Evolutionary conservation across 805 yeast species (phyloP).

Genomic region (Metschnikowia koreensis): DNA sequence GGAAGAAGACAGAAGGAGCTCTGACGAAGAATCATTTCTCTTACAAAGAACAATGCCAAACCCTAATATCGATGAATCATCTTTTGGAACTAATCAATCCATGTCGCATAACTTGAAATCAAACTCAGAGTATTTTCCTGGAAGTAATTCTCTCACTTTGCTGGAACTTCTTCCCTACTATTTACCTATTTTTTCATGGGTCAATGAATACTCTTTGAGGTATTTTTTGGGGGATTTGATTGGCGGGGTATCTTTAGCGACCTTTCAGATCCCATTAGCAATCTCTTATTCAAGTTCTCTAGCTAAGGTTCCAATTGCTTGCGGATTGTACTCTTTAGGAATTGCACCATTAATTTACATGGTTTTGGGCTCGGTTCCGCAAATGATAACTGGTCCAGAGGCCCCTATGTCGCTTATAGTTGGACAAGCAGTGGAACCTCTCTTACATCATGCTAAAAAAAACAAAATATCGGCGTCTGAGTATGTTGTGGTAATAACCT

Average conservation of each 20-base stretch:
- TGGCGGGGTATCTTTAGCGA: constrained; percentile 85
- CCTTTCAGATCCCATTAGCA: constrained; percentile 87
- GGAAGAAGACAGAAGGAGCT: constrained; percentile 3
- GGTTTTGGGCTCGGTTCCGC: constrained; percentile 45
- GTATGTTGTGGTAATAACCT: constrained; percentile 45
- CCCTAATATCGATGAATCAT: neutral
- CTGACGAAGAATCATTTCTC: constrained; percentile 12
- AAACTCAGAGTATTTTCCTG: constrained; percentile 15
- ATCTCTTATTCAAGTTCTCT: constrained; percentile 41
- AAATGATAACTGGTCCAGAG: constrained; percentile 48
- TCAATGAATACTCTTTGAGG: constrained; percentile 46
- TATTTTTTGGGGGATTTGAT: constrained; percentile 58
- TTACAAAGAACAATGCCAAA: neutral
- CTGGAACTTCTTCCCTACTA: constrained; percentile 51
- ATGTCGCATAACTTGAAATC: constrained; percentile 7
- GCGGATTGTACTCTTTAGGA: constrained; percentile 40
- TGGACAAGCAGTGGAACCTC: constrained; percentile 47
- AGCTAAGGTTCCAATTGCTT: constrained; percentile 43
- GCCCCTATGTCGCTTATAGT: constrained; percentile 45
- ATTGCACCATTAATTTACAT: constrained; percentile 40
- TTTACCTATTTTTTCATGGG: constrained; percentile 67
- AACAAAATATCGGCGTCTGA: constrained; percentile 32
- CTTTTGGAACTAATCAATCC: neutral
- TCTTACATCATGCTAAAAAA: constrained; percentile 34
- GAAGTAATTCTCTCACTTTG: constrained; percentile 7